A percentile compares a stretch with the other conserved stretches of the same genome.
These are phyloP conservation scores for Niebla homalea DNA, from an alignment of 495 filamentous ascomycete genomes.

Conservation along the genomic window DNA sequence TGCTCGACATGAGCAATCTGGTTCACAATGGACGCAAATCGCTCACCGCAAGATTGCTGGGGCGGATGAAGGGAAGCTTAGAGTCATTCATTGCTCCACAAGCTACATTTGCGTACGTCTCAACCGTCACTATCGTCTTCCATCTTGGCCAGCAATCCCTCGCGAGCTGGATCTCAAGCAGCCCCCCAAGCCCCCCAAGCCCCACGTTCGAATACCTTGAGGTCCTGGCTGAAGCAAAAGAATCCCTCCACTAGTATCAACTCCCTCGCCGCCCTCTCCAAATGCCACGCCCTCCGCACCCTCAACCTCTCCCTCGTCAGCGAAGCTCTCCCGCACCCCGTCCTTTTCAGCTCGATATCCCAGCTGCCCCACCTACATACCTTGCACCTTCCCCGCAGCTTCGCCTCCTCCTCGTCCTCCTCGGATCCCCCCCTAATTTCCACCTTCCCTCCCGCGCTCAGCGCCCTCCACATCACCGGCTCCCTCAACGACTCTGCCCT, in stretches of 20 bases:
- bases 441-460: constrained; percentile 4
- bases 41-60: constrained; percentile 49
- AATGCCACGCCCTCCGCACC: constrained; percentile 40
- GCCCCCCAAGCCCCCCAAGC: no score
- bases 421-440: not conserved
- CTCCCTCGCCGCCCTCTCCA: constrained; percentile 48
- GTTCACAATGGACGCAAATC: constrained; percentile 55
- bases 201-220: not conserved
- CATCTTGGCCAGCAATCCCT: constrained; percentile 1
- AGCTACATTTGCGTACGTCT: constrained; percentile 43
- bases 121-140: not conserved
- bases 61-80: constrained; percentile 42
- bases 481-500: not conserved
- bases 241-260: constrained; percentile 30
- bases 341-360: constrained; percentile 40
- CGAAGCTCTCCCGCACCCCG: constrained; percentile 36
- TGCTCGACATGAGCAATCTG: constrained; percentile 44
- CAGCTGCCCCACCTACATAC: constrained; percentile 33
- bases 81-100: constrained; percentile 53
- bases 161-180: constrained; percentile 1
- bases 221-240: not conserved
- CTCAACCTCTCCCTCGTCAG: constrained; percentile 49
- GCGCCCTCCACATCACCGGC: constrained; percentile 8
- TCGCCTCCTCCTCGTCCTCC: constrained; percentile 10
- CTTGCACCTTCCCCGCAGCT: constrained; percentile 45